Evolutionary conservation across 768 basidiomycete species (phyloP), one percentile per base, ranked within the genome.

Genomic region (Termitomyces sp.): DNA sequence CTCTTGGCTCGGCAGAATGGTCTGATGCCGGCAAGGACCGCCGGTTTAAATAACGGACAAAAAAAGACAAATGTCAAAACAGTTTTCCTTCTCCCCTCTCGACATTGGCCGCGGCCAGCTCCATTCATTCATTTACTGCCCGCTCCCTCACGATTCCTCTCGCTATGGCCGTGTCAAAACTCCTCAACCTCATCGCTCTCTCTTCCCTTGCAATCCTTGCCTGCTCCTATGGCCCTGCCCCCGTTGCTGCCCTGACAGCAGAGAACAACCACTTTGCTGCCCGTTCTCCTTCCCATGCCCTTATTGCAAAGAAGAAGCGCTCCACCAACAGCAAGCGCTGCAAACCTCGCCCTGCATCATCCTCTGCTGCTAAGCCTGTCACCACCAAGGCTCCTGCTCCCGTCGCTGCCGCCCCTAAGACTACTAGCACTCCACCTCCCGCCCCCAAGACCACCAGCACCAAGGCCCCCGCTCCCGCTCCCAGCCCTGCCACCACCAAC

Each of bases 111-210:
- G 58, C 58, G 63, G 63, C 64, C 59, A 60, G 68, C 65, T 44
- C 62, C 66, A 56, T 60, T 64, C 65, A 58, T 60, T 63, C 61
- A 57, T 64, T 64, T 64, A 39, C 46, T 53, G 52, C 27, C 43
- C 62, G 47, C 61, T 70, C 70, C 4, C 64, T 66, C 53, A 60
- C 61, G 58, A 56, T 44, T 47, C 36, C 35, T 16, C 23, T n/a
- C 23, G 40, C 35, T 7, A 55, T 84, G 80, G 76, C 81, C 40
- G 63, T 75, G 45, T 40, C 70, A 54, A 85, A 80, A 58, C 64
- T 87, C 45, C 63, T 87, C 64, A 79, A 78, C 63, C 68, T 89
- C 56, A 25, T 90, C 50, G 79, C 86, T 20, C 57, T 90, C 38
- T 72, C 81, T 15, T 73, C 84, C 23, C 64, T 91, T 50, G 79